Percentiles rank a stretch among this genome's conserved stretches.
Conservation (phyloP, 768 basidiomycete species). For the Multifurca ochricompacta region DNA sequence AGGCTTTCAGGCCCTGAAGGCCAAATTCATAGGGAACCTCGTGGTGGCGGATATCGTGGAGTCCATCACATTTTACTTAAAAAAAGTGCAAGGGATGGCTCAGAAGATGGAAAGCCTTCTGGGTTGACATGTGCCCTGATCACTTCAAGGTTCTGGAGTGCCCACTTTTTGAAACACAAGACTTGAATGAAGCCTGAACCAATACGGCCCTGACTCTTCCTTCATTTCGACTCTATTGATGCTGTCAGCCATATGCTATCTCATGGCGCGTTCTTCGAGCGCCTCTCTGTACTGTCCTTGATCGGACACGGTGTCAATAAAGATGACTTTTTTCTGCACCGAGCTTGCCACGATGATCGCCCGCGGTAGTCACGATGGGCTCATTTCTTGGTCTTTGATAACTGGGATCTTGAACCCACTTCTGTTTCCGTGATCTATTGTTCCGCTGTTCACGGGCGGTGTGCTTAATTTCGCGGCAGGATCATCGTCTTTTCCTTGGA, state of each 20-base stretch:
- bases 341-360: neutral
- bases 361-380: neutral
- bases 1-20: conserved; percentile 9
- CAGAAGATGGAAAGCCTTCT: neutral
- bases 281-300: neutral
- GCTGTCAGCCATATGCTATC: neutral
- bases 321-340: neutral
- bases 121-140: conserved; percentile 3
- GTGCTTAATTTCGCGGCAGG: too few species aligned
- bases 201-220: neutral
- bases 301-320: neutral
- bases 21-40: conserved; percentile 3
- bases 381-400: neutral
- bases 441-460: neutral
- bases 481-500: too few species aligned
- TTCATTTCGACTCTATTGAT: neutral
- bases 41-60: conserved; percentile 1
- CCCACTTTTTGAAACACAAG: neutral
- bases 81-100: conserved; percentile 8
- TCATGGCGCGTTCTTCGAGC: neutral
- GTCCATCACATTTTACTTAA: conserved; percentile 12
- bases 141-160: neutral
- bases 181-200: too few species aligned
- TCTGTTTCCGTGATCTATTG: neutral
- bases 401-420: neutral